Base-by-base conservation (phyloP, 768 basidiomycete genomes). In the Lactarius hatsudake region DNA sequence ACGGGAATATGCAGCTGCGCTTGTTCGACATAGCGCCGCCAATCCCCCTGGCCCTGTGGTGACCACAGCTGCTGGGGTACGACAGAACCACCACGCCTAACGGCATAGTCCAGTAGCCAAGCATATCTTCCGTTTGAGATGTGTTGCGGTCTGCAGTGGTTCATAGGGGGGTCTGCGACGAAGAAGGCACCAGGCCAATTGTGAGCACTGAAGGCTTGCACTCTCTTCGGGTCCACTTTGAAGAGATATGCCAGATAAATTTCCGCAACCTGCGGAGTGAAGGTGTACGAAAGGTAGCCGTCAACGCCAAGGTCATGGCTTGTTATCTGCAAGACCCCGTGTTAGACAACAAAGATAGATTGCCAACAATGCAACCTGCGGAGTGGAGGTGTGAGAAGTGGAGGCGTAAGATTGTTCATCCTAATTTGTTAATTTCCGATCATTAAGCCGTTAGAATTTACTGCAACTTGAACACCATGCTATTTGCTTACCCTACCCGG, bases 41-140 rank as follows among this genome's bases (percentile, higher is more conserved):
- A 60, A 18, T 70, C 69, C 12, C 61, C 65, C 15, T 61, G 66
- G 20, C 61, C 59, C 12, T 45, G 62, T 5, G 69, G 66, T 18
- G 13, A 26, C 69, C 69, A 70, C 23, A 70, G 26, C 13, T 53
- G 51, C 59, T 70, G 69, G 2, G 69, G 69, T 8, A 70, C 69
- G n/a, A 70, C 59, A 2, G 58, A 26, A 12, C 69, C 69, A 23
- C 58, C 66, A 1, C 2, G 17, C 38, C 43, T 60, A 7, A 70
- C n/a, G 18, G 15, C 28, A 42, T 57, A 61, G 28, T 70, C 69
- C 5, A 70, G 51, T 17, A 68, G 57, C 65, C 65, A 69, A 23
- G 58, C 38, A 9, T 6, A 12, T 42, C 13, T 61, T 13, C 42
- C 30, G 2, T 42, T 4, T 20, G 2, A 23, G 8, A 38, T 38